Percentiles rank a stretch among this genome's conserved stretches.
Evolutionary conservation across 148 eudicot species (phyloP).

Genomic region (Cornus kousa): DNA sequence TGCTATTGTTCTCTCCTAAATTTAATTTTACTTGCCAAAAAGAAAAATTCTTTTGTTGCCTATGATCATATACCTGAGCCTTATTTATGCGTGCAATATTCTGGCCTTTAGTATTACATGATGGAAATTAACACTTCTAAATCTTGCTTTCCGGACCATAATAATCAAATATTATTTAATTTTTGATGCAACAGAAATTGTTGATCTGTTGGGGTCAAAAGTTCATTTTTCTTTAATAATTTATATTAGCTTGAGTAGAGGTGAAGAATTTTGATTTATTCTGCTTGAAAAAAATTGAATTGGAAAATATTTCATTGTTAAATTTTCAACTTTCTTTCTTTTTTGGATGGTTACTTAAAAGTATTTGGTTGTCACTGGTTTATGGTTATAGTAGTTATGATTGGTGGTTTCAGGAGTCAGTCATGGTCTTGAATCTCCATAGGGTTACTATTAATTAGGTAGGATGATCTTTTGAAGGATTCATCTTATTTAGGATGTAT

Average conservation of each 20-base stretch:
- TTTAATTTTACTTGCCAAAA: background rate
- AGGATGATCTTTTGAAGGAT: background rate
- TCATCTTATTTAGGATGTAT: too few species aligned
- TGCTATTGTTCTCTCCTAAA: background rate
- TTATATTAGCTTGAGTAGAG: background rate
- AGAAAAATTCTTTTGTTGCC: background rate
- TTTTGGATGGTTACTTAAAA: background rate
- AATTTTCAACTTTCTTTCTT: background rate
- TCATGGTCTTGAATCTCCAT: background rate
- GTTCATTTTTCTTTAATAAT: background rate
- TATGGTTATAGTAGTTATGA: background rate
- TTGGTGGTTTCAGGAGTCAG: background rate
- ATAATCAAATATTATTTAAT: too few species aligned
- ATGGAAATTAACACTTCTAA: background rate
- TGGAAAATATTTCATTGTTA: background rate
- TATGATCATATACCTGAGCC: constrained; percentile 2
- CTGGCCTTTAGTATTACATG: background rate
- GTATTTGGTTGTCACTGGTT: too few species aligned
- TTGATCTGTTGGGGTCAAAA: background rate
- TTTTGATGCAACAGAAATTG: background rate
- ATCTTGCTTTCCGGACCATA: background rate
- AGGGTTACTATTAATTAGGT: background rate
- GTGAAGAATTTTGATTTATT: background rate
- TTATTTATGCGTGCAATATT: background rate
- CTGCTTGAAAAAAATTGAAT: background rate